phyloP scores from a whole-genome alignment of 2,329 filamentous ascomycete genomes.

The Rasamsonia emersonii region DNA sequence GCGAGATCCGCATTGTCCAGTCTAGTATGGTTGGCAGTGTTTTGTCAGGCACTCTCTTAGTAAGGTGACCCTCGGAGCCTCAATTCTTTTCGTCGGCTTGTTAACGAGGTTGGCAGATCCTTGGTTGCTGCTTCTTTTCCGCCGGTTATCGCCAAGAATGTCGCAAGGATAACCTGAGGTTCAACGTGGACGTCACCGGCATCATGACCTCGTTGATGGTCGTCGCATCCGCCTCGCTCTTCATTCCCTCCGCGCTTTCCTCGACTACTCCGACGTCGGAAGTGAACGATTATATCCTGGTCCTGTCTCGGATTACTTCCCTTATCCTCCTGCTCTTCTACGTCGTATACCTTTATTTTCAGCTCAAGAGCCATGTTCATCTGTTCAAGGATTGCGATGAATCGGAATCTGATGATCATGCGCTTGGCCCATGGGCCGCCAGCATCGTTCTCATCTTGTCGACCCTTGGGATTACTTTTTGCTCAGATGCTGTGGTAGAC shows the following conservation, averaged over 20 bases:
- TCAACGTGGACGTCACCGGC: conserved; percentile 79
- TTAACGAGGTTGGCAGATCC: conserved; percentile 36
- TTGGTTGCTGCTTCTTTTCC: conserved; percentile 79
- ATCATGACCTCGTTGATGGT: conserved; percentile 69
- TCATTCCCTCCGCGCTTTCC: conserved; percentile 51
- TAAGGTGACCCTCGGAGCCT: not conserved
- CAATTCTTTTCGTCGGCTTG: not conserved
- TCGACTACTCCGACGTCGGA: conserved; percentile 8
- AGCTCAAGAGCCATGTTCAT: conserved; percentile 30
- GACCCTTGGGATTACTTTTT: conserved; percentile 13
- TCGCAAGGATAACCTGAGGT: conserved; percentile 64
- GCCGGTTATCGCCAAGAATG: conserved; percentile 62
- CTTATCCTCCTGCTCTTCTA: conserved; percentile 47
- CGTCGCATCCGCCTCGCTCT: conserved; percentile 64
- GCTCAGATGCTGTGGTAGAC: conserved; percentile 38
- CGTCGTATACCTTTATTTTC: conserved; percentile 47
- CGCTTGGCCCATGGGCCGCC: conserved; percentile 9
- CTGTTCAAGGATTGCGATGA: conserved; percentile 11
- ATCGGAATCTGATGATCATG: conserved; percentile 9
- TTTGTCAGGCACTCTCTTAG: conserved; percentile 71
- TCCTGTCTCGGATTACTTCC: conserved; percentile 45
- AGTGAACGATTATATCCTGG: conserved; percentile 9
- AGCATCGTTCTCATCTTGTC: conserved; percentile 13
- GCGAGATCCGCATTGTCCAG: conserved; percentile 71
- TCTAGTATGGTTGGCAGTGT: conserved; percentile 81